Conservation (phyloP, 306 rosid genomes). For the Malus sylvestris region DNA sequence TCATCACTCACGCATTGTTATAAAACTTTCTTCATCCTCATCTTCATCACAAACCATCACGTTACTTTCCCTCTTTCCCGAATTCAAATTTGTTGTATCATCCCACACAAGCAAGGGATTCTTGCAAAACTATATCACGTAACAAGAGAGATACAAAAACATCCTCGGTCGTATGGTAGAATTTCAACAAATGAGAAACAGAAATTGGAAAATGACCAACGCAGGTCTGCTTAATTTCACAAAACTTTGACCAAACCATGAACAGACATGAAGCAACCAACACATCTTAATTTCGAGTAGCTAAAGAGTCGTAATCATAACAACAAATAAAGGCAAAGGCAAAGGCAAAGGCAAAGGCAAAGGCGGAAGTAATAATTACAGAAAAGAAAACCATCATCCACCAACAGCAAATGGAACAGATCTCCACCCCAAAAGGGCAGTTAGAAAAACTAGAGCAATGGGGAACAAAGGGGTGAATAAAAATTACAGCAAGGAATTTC, state of each 20-base stretch:
- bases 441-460: slow-evolving; percentile 6
- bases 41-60: neutral
- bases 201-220: no score
- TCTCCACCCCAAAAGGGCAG: slow-evolving; percentile 15
- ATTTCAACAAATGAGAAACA: no score
- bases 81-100: no score
- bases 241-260: slow-evolving; percentile 13
- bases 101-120: no score
- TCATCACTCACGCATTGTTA: no score
- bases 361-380: slow-evolving; percentile 25
- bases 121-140: no score
- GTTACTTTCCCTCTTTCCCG: no score
- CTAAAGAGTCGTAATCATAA: neutral
- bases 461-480: neutral
- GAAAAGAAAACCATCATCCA: slow-evolving; percentile 17
- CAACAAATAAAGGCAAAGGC: neutral
- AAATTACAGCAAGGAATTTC: slow-evolving; percentile 1
- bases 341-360: neutral
- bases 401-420: slow-evolving; percentile 13
- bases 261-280: slow-evolving; percentile 12
- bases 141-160: no score
- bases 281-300: slow-evolving; percentile 26
- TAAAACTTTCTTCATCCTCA: neutral
- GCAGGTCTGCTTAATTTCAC: slow-evolving; percentile 6
- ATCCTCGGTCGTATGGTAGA: no score